Conservation (phyloP, 352 stramenopile species). For the Globisporangium alternatum region DNA sequence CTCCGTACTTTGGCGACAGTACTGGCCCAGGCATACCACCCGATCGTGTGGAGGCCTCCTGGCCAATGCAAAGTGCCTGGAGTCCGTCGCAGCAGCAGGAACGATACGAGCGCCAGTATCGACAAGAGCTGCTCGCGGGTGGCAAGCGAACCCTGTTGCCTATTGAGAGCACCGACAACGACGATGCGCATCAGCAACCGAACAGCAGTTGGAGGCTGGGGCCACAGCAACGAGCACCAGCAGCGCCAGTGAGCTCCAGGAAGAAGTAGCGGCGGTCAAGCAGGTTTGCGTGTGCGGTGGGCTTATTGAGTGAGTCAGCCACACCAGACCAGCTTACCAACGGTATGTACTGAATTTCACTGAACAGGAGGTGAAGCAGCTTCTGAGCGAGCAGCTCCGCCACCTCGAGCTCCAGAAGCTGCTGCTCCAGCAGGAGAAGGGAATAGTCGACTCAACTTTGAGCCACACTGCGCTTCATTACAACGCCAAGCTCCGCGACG, state of each 20-base stretch:
- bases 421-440: background rate
- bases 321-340: background rate
- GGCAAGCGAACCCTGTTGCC: background rate
- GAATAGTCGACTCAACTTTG: background rate
- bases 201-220: background rate
- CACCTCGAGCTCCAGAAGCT: background rate
- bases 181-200: background rate
- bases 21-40: background rate
- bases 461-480: background rate
- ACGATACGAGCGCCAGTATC: background rate
- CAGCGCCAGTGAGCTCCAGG: background rate
- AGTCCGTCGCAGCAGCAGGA: background rate
- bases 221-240: background rate
- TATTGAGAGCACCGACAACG: background rate
- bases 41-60: background rate
- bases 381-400: background rate
- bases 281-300: background rate
- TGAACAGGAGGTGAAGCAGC: background rate
- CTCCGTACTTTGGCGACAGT: background rate
- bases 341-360: background rate
- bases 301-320: background rate
- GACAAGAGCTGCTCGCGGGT: background rate
- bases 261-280: slow-evolving; percentile 1
- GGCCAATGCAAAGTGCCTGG: background rate
- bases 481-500: background rate